Evolutionary conservation across 805 yeast species (phyloP).

Genomic region (Saturnispora ahearnii): DNA sequence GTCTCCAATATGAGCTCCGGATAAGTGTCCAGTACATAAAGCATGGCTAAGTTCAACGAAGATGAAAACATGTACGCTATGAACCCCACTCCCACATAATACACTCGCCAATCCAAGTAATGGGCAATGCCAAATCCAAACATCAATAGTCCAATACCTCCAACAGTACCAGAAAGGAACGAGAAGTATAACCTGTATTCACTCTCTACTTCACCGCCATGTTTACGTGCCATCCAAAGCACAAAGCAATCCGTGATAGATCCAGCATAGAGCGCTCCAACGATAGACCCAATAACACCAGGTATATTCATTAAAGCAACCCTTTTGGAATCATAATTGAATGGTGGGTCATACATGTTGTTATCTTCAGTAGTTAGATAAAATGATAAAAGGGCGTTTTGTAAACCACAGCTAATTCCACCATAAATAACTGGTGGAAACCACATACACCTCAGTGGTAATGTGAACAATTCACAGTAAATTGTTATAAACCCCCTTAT

Average conservation of each 20-base stretch:
- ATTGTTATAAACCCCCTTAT: conserved; percentile 23
- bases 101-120: conserved; percentile 40
- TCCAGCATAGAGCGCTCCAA: conserved; percentile 62
- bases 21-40: conserved; percentile 57
- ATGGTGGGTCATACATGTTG: conserved; percentile 51
- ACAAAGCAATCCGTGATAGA: conserved; percentile 54
- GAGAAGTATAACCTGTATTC: conserved; percentile 54
- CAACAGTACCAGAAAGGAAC: conserved; percentile 46
- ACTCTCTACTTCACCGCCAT: conserved; percentile 53
- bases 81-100: conserved; percentile 53
- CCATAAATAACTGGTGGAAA: conserved; percentile 56
- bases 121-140: conserved; percentile 59
- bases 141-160: conserved; percentile 53
- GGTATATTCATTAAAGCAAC: conserved; percentile 80
- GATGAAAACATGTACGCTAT: conserved; percentile 63
- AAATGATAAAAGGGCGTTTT: conserved; percentile 64
- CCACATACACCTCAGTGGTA: conserved; percentile 22
- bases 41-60: conserved; percentile 58
- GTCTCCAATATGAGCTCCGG: conserved; percentile 59
- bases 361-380: conserved; percentile 68
- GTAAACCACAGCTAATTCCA: conserved; percentile 71
- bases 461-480: conserved; percentile 30
- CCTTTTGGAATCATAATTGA: conserved; percentile 49
- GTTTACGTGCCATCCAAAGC: conserved; percentile 53
- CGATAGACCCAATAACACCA: conserved; percentile 50